Evolutionary conservation across 805 yeast species (phyloP).

Genomic region (Candida quercuum): DNA sequence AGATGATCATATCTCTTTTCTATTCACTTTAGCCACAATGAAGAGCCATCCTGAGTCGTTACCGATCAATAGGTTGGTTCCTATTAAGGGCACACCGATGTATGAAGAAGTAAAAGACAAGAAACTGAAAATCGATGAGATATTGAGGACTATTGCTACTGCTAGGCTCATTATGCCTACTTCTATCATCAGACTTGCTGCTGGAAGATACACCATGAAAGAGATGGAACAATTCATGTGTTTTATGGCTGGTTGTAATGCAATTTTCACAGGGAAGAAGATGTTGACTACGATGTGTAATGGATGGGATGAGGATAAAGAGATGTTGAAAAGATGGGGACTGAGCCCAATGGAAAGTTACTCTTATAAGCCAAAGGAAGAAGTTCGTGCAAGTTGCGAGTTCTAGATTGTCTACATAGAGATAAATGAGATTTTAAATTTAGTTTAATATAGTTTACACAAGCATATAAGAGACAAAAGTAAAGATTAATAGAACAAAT

Average conservation of each 20-base stretch:
- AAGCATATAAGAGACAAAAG: neutral
- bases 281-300: slow-evolving; percentile 81
- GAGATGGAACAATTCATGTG: slow-evolving; percentile 71
- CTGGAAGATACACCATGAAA: slow-evolving; percentile 78
- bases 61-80: slow-evolving; percentile 76
- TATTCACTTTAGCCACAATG: slow-evolving; percentile 63
- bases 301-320: slow-evolving; percentile 79
- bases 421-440: too few species aligned
- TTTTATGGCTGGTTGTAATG: slow-evolving; percentile 74
- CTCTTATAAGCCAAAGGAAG: slow-evolving; percentile 14
- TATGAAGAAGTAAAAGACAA: slow-evolving; percentile 45
- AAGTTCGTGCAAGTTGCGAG: slow-evolving; percentile 1
- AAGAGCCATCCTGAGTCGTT: slow-evolving; percentile 73
- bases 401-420: neutral
- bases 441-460: too few species aligned
- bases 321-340: slow-evolving; percentile 68
- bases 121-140: slow-evolving; percentile 51
- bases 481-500: neutral
- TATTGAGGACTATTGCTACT: slow-evolving; percentile 67
- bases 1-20: slow-evolving; percentile 64
- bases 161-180: slow-evolving; percentile 73
- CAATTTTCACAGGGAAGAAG: slow-evolving; percentile 74
- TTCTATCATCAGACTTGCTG: slow-evolving; percentile 68
- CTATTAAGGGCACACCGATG: slow-evolving; percentile 76
- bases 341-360: slow-evolving; percentile 50